A percentile compares a stretch with the other conserved stretches of the same genome.
phyloP scores from a whole-genome alignment of 257 asterid species.

The Oldenlandia corymbosa region DNA sequence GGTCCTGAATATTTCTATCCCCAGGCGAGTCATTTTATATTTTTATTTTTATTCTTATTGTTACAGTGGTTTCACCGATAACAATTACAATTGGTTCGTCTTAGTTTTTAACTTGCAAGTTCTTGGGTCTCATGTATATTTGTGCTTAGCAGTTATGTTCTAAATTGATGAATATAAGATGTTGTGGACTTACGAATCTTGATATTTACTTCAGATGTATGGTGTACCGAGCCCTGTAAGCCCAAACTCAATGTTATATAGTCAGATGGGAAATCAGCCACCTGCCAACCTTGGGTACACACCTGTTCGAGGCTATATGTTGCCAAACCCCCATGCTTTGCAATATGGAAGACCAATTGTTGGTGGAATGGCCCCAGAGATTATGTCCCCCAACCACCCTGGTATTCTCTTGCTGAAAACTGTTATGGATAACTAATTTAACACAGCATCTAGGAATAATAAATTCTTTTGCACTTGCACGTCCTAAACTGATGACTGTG shows the following conservation, averaged over 20 bases:
- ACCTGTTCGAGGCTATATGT: slow-evolving; percentile 18
- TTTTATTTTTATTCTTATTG: no score
- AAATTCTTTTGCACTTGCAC: neutral
- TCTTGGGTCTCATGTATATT: neutral
- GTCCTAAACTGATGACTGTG: neutral
- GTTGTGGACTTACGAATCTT: neutral
- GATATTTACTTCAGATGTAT: slow-evolving; percentile 16
- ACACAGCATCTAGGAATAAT: neutral
- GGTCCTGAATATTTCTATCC: slow-evolving; percentile 26
- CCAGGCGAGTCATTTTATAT: slow-evolving; percentile 17
- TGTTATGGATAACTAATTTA: neutral
- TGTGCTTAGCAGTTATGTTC: neutral
- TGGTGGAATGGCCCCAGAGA: slow-evolving; percentile 18
- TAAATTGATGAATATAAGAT: neutral
- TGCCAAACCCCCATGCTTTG: slow-evolving; percentile 19
- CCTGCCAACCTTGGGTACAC: slow-evolving; percentile 19
- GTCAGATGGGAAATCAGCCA: slow-evolving; percentile 16
- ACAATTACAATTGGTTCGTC: neutral
- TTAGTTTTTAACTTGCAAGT: neutral
- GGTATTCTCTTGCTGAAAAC: slow-evolving; percentile 9
- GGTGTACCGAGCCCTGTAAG: slow-evolving; percentile 12
- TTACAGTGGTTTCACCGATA: no score
- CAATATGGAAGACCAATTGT: slow-evolving; percentile 20
- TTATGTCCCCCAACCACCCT: slow-evolving; percentile 21
- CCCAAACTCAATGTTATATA: slow-evolving; percentile 18